These are phyloP conservation scores for Herpetomonas samuelpessoai DNA, from an alignment of 208 protist species.

Conservation along the genomic window DNA sequence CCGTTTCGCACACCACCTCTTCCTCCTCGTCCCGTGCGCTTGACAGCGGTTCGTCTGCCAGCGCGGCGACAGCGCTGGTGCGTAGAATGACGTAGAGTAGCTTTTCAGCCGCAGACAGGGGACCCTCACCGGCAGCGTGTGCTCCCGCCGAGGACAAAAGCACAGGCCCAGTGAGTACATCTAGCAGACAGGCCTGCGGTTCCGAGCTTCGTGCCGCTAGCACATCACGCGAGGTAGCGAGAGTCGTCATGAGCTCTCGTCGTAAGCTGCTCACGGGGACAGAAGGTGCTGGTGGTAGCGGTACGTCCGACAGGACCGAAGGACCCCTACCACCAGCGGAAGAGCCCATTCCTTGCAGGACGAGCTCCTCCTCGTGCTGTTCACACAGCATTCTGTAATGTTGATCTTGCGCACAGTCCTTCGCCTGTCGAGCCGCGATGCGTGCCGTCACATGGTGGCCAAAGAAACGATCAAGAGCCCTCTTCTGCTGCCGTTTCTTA, in stretches of 20 bases:
- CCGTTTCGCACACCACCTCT: no score
- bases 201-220: neutral
- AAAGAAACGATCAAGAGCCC: constrained; percentile 7
- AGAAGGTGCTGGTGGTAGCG: no score
- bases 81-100: constrained; percentile 82
- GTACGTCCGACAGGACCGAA: no score
- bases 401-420: no score
- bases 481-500: neutral
- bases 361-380: no score
- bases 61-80: constrained; percentile 56
- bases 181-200: neutral
- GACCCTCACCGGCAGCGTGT: neutral
- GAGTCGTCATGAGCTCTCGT: no score
- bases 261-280: no score
- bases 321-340: no score
- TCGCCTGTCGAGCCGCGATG: constrained; percentile 3
- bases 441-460: neutral
- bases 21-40: neutral
- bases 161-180: constrained; percentile 1
- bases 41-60: constrained; percentile 1
- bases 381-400: no score
- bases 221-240: no score
- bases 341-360: no score
- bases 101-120: constrained; percentile 37
- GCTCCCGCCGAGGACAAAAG: neutral